Base-by-base conservation (phyloP, 768 basidiomycete species). In the Boletus huronensis region DNA sequence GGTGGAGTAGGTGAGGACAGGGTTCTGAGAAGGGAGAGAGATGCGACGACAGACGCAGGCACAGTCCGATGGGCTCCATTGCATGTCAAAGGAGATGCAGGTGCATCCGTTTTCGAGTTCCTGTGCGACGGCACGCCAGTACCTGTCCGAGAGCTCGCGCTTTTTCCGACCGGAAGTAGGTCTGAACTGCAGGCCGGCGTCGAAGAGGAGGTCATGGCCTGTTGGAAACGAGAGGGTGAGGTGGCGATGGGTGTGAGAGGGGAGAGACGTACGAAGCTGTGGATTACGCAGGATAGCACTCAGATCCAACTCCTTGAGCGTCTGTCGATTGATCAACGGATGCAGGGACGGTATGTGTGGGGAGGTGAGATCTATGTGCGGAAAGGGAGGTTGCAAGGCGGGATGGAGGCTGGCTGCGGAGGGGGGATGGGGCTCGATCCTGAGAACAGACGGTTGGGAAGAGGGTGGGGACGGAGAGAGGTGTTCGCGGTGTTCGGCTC, bases 161-260 rank as follows among this genome's bases (percentile, higher is more conserved):
- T 93, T 93, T 53, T 85, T 82, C 38, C 85, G 82, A 58, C 82
- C 82, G n/a, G 81, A 79, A 1, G 85, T 85, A 11, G 89, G 88
- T 40, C 88, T 81, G 70, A 92, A 92, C 68, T 92, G 90, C 14
- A 93, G 75, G 16, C 85, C 85, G 17, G 89, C 80, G 58, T 96
- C 93, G 60, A 95, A 94, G 60, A 95, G 81, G 56, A 95, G 79
- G 72, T 95, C 93, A 62, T 96, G 93, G 32, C 90, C 90, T 92
- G 63, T 52, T 54, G 39, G 50, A 50, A 13, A 48, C 38, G 52
- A 48, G 48, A 58, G 39, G 54, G 52, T 6, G 28, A 19, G n/a
- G 23, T 6, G 34, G 31, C 8, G 19, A 13, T 0, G 6, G 10
- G 41, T 3, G 47, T 4, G 54, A 54, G 57, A 46, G 55, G 53